Evolutionary conservation across 345 rosid genomes (phyloP).

Genomic region (Tarenaya hassleriana): DNA sequence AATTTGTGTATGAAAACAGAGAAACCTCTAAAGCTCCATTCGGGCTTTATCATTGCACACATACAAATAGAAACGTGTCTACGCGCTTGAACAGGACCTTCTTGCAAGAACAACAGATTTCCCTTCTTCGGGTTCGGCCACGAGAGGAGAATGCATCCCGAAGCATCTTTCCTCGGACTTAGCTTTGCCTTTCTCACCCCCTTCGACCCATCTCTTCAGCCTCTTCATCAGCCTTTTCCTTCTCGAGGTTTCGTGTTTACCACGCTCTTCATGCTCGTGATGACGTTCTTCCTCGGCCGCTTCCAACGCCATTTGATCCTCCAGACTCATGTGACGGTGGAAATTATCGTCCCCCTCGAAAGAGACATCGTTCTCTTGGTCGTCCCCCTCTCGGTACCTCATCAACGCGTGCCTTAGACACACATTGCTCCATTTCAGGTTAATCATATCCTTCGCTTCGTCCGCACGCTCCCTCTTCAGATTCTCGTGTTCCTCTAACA

Average conservation of each 20-base stretch:
- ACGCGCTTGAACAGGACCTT: constrained; percentile 48
- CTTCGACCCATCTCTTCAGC: constrained; percentile 67
- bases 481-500: constrained; percentile 40
- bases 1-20: too few relatives aligned
- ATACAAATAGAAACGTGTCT: background rate
- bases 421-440: constrained; percentile 66
- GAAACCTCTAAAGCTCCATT: too few relatives aligned
- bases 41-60: too few relatives aligned
- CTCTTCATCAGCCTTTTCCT: constrained; percentile 49
- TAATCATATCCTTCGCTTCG: constrained; percentile 45
- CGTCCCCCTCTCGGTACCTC: constrained; percentile 26
- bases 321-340: constrained; percentile 21
- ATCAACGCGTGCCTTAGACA: constrained; percentile 62
- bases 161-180: constrained; percentile 41
- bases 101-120: constrained; percentile 26
- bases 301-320: constrained; percentile 25
- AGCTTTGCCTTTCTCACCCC: constrained; percentile 37
- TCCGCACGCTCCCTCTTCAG: constrained; percentile 36
- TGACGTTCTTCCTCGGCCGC: constrained; percentile 11
- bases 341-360: constrained; percentile 25
- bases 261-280: background rate
- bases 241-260: constrained; percentile 30
- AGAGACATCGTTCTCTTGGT: constrained; percentile 22
- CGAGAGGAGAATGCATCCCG: constrained; percentile 37
- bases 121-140: constrained; percentile 32